These are phyloP conservation scores for Fusarium veterinarium DNA, from an alignment of 2,329 filamentous ascomycete species.

Conservation along the genomic window DNA sequence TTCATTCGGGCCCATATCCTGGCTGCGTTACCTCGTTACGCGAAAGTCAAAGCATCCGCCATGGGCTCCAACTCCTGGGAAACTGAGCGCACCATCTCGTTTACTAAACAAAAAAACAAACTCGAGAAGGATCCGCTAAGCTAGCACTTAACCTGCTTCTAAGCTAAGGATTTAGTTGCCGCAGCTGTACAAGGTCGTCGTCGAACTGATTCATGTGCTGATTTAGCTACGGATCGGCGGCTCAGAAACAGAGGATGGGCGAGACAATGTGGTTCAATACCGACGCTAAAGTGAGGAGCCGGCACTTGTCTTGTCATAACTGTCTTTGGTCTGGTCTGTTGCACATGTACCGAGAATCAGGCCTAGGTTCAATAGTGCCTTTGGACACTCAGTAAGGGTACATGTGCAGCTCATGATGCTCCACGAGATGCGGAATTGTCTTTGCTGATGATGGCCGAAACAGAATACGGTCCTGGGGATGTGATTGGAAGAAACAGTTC, in stretches of 20 bases:
- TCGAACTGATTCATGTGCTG: slow-evolving; percentile 1
- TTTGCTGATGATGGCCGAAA: neutral
- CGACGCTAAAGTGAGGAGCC: slow-evolving; percentile 19
- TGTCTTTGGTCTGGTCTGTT: neutral
- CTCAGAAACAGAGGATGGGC: neutral
- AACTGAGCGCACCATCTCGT: neutral
- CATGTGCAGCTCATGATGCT: neutral
- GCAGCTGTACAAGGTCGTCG: neutral
- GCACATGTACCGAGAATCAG: neutral
- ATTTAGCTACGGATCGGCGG: neutral
- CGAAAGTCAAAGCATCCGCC: neutral
- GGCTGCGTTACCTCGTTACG: neutral
- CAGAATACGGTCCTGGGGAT: neutral
- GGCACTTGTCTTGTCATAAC: neutral
- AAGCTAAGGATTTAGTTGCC: slow-evolving; percentile 1
- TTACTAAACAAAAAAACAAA: neutral
- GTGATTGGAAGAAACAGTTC: neutral
- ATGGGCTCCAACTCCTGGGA: neutral
- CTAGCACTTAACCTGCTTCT: neutral
- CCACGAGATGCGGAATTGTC: neutral
- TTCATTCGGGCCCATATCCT: slow-evolving; percentile 14
- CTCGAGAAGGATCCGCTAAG: neutral
- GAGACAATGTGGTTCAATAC: slow-evolving; percentile 10
- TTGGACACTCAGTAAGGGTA: neutral
- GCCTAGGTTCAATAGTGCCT: neutral